These are phyloP conservation scores for Didymella exigua DNA, from an alignment of 2,329 filamentous ascomycete species.

Conservation along the genomic window DNA sequence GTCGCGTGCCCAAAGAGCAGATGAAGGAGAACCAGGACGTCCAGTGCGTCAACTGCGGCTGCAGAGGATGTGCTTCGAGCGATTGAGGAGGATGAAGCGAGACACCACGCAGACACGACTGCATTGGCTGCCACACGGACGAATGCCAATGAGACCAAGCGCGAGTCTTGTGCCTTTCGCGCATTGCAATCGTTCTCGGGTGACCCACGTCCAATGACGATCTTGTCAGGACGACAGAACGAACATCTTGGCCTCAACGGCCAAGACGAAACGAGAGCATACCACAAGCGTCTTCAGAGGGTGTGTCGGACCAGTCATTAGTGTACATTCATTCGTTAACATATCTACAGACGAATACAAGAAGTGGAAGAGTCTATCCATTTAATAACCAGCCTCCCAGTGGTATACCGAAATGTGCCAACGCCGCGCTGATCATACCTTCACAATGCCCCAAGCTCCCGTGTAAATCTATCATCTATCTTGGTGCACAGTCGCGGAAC, in stretches of 20 bases:
- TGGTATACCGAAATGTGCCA: constrained; percentile 27
- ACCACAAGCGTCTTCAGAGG: constrained; percentile 13
- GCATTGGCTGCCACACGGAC: neutral
- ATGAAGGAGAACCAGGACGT: constrained; percentile 89
- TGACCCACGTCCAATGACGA: too few relatives aligned
- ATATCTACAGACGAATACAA: constrained; percentile 31
- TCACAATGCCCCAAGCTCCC: neutral
- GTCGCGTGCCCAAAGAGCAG: constrained; percentile 86
- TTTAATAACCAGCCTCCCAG: constrained; percentile 16
- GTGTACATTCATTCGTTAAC: constrained; percentile 28
- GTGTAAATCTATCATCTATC: neutral
- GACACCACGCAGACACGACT: neutral
- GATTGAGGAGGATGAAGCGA: constrained; percentile 60
- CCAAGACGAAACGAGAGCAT: neutral
- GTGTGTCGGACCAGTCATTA: constrained; percentile 29
- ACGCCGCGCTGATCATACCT: constrained; percentile 16
- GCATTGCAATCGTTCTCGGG: neutral
- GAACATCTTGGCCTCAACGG: neutral
- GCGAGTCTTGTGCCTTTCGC: neutral
- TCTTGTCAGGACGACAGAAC: neutral
- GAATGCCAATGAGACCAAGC: neutral
- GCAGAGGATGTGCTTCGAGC: constrained; percentile 84
- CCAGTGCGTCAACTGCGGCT: constrained; percentile 94
- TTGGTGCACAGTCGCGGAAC: neutral
- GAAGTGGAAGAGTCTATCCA: constrained; percentile 20